A percentile compares a stretch with the other conserved stretches of the same genome.
Evolutionary conservation across 2,329 filamentous ascomycete genomes (phyloP).

Genomic region (Elsinoe perseae): DNA sequence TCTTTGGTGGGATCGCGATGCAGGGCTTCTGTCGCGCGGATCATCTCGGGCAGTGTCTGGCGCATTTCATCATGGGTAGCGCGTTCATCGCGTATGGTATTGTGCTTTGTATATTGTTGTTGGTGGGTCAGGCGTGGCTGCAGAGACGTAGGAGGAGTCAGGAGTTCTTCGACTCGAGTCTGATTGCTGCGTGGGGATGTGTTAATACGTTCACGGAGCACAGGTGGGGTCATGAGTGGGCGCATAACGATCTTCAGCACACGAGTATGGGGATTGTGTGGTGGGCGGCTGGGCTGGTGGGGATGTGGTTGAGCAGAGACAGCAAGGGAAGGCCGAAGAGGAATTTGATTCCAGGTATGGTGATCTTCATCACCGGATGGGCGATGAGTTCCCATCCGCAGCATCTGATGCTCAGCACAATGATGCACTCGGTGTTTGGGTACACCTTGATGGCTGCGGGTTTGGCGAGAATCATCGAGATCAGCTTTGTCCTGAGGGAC

Average conservation of each 20-base stretch:
- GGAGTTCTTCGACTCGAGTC: constrained; percentile 88
- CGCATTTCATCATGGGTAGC: constrained; percentile 98
- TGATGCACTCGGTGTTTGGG: constrained; percentile 82
- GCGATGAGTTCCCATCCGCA: constrained; percentile 92
- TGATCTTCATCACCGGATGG: constrained; percentile 88
- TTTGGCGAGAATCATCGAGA: constrained; percentile 75
- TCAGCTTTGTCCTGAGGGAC: constrained; percentile 79
- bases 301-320: constrained; percentile 83
- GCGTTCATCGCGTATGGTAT: constrained; percentile 94
- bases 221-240: constrained; percentile 83
- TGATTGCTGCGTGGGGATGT: constrained; percentile 92
- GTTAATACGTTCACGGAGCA: constrained; percentile 99
- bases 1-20: constrained; percentile 89
- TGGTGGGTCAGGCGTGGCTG: constrained; percentile 85
- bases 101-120: constrained; percentile 71
- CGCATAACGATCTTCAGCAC: constrained; percentile 89
- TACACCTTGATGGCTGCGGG: constrained; percentile 93
- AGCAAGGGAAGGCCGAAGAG: constrained; percentile 78
- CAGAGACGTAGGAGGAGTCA: constrained; percentile 76
- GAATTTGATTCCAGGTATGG: constrained; percentile 86
- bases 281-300: constrained; percentile 89
- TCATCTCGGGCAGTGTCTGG: constrained; percentile 83
- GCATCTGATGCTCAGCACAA: constrained; percentile 70
- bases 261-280: constrained; percentile 99
- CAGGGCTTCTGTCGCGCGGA: constrained; percentile 90